Conservation (phyloP, 108 stramenopile species). For the Mediolabrus comicus region DNA sequence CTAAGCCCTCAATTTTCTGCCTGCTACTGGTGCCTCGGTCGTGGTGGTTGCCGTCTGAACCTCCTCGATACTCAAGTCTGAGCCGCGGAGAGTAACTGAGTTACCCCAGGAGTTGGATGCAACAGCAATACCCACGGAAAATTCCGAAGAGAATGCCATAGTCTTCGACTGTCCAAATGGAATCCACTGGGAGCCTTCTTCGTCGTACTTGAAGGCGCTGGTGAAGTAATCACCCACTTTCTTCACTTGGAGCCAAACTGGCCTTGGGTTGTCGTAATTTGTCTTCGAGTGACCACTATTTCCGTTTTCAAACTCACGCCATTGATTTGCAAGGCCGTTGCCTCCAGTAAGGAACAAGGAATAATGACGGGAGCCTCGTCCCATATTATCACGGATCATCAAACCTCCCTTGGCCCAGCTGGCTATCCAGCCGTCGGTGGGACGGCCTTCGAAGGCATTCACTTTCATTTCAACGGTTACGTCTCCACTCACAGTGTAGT, state of each 20-base stretch:
- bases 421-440: background rate
- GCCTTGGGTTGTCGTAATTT: background rate
- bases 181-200: background rate
- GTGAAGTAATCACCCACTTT: slow-evolving; percentile 7
- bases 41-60: too few relatives aligned
- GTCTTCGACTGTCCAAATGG: background rate
- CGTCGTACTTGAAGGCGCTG: slow-evolving; percentile 1
- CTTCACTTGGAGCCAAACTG: slow-evolving; percentile 11
- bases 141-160: background rate
- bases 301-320: background rate
- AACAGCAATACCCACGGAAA: background rate
- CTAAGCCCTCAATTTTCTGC: background rate
- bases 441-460: background rate
- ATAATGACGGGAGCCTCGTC: background rate
- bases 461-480: slow-evolving; percentile 10
- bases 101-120: slow-evolving; percentile 1
- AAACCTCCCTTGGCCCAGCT: slow-evolving; percentile 11
- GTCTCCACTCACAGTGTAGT: background rate
- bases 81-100: background rate
- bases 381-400: slow-evolving; percentile 19
- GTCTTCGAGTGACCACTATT: background rate
- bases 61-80: background rate
- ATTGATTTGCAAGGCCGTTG: slow-evolving; percentile 9
- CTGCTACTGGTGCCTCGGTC: background rate
- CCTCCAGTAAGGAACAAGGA: slow-evolving; percentile 7